phyloP scores from a whole-genome alignment of 1,284 basidiomycete genomes.

The Papiliotrema flavescens region DNA sequence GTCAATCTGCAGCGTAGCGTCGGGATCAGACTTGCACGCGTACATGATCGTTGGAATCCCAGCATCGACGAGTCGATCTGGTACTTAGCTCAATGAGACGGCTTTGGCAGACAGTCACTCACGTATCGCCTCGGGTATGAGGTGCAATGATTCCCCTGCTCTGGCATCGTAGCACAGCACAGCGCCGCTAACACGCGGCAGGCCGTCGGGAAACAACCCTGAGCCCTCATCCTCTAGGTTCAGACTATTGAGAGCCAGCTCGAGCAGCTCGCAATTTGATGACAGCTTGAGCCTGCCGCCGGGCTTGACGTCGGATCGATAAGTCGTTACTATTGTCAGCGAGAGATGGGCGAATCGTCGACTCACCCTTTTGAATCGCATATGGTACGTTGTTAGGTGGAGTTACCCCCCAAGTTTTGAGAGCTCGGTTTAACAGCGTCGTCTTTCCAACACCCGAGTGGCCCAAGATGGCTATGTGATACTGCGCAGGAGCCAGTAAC shows the following conservation, averaged over 20 bases:
- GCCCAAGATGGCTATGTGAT: slow-evolving; percentile 34
- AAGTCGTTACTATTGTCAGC: slow-evolving; percentile 29
- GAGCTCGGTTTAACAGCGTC: slow-evolving; percentile 27
- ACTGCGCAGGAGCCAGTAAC: slow-evolving; percentile 5
- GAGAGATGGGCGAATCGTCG: no score
- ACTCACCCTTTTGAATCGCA: no score
- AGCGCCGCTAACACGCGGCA: slow-evolving; percentile 36
- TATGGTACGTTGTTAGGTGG: no score
- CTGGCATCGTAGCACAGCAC: slow-evolving; percentile 47
- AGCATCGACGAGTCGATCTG: slow-evolving; percentile 10
- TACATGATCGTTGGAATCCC: slow-evolving; percentile 41
- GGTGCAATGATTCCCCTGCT: slow-evolving; percentile 26
- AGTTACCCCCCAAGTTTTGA: slow-evolving; percentile 28
- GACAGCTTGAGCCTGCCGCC: slow-evolving; percentile 31
- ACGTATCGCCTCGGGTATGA: slow-evolving; percentile 38
- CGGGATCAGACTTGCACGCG: slow-evolving; percentile 48
- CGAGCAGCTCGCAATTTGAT: slow-evolving; percentile 41
- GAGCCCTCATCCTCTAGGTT: slow-evolving; percentile 7
- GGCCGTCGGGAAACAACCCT: slow-evolving; percentile 24
- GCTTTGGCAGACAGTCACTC: slow-evolving; percentile 12
- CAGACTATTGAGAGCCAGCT: slow-evolving; percentile 35
- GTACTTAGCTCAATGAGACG: background rate
- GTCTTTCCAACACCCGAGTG: slow-evolving; percentile 30
- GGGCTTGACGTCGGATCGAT: slow-evolving; percentile 33
- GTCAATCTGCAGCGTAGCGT: slow-evolving; percentile 26